Evolutionary conservation across 2,329 filamentous ascomycete genomes (phyloP), one percentile per base, ranked within the genome.

Genomic region (Nemania sp.): DNA sequence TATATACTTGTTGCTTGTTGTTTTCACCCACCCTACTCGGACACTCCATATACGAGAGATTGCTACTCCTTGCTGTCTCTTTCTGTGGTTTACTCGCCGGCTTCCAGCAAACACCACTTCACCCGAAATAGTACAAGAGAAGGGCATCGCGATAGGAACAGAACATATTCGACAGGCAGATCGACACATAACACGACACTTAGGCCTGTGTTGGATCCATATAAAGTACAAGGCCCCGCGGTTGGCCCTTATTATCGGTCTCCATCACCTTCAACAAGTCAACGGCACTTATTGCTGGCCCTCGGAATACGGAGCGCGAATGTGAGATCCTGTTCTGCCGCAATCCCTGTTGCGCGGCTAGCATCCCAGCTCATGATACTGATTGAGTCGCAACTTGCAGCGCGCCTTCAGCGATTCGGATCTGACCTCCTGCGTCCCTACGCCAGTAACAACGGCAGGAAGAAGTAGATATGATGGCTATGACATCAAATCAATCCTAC

Each of bases 401-500:
- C 63, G 64, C 57, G 56, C 62, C 60, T 39, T 21, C 39, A 59
- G 51, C 60, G 61, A 62, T 51, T 59, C 63, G 53, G 59, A 54
- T 18, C 45, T 18, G 37, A 54, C 43, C 45, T 34, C 32, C 39
- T 29, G 47, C 15, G 17, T 54, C 57, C 51, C 54, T 60, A 42
- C 59, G 35, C 55, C 5, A 51, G 20, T 25, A 40, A 40, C 25
- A 35, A 43, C 13, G 45, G 15, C 54, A 60, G 37, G 48, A 58
- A 21, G 46, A 29, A 55, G 29, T 29, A 20, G 50, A 60, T n/a
- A 64, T 61, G 57, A 74, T 74, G 72, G 64, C 71, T 50, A 61
- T 71, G 62, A 68, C 68, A 40, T 62, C 67, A 45, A 67, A 71
- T 45, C 71, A 70, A 17, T 63, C 69, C 12, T 73, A 71, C 54